Percentiles rank a stretch among this genome's conserved stretches.
phyloP scores from a whole-genome alignment of 148 eudicot genomes.

The Spergularia bocconei region DNA sequence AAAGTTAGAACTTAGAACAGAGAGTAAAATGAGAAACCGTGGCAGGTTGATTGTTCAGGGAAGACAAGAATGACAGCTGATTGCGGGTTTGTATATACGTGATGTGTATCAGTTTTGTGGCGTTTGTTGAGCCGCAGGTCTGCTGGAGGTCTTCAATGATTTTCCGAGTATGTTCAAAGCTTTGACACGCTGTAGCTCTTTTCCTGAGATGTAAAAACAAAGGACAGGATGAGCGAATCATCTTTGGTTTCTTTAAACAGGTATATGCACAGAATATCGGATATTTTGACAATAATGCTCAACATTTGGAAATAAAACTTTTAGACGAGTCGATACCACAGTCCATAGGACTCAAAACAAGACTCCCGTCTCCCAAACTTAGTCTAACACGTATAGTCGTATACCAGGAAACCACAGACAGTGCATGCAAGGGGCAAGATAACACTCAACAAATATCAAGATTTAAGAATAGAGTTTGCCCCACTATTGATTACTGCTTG shows the following conservation, averaged over 20 bases:
- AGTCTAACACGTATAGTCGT: too few species aligned
- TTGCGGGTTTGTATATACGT: background rate
- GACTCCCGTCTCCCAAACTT: too few species aligned
- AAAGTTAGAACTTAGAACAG: background rate
- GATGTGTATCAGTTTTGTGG: slow-evolving; percentile 15
- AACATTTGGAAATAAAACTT: background rate
- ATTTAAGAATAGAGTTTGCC: too few species aligned
- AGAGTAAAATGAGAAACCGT: background rate
- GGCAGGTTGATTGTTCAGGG: background rate
- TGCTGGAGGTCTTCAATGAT: slow-evolving; percentile 33
- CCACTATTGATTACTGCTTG: too few species aligned
- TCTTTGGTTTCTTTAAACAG: background rate
- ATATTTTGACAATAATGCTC: background rate
- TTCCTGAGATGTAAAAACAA: slow-evolving; percentile 40
- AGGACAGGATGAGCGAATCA: slow-evolving; percentile 5
- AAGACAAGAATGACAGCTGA: background rate
- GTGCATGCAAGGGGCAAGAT: too few species aligned
- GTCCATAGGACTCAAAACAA: too few species aligned
- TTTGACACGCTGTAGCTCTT: slow-evolving; percentile 64
- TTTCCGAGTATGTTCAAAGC: slow-evolving; percentile 63
- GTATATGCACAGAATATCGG: background rate
- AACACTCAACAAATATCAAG: too few species aligned
- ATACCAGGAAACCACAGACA: too few species aligned
- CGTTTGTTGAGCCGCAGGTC: slow-evolving; percentile 24
- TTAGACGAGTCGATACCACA: too few species aligned